Conservation (phyloP, 2,329 filamentous ascomycete genomes). For the Diaporthe ampelina region DNA sequence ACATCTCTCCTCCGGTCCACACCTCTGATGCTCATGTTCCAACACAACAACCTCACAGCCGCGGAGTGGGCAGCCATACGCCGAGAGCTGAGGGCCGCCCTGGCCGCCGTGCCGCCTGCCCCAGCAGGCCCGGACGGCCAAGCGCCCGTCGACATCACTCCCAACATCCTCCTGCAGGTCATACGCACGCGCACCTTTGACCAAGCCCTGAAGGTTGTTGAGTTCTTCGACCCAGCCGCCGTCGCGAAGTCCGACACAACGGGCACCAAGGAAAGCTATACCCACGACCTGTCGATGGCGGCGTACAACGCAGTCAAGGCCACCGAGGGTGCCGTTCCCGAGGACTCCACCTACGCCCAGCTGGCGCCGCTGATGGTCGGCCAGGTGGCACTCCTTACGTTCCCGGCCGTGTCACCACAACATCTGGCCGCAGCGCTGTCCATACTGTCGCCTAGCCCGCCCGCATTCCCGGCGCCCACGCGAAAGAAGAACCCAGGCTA, state of each 20-base stretch:
- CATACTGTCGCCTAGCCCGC: constrained; percentile 79
- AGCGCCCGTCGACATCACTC: constrained; percentile 62
- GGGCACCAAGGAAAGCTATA: constrained; percentile 53
- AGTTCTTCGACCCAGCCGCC: constrained; percentile 77
- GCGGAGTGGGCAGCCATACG: constrained; percentile 81
- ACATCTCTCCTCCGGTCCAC: constrained; percentile 89
- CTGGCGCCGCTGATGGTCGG: constrained; percentile 85
- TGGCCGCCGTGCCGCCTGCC: constrained; percentile 58
- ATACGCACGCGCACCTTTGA: constrained; percentile 92
- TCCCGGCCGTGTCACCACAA: constrained; percentile 86
- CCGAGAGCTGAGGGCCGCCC: constrained; percentile 72
- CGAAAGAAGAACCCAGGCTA: constrained; percentile 84
- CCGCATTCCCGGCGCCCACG: constrained; percentile 82
- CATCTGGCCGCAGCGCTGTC: constrained; percentile 86
- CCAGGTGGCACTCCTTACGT: constrained; percentile 82
- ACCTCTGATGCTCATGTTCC: constrained; percentile 87
- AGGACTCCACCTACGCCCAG: constrained; percentile 63
- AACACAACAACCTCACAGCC: constrained; percentile 78
- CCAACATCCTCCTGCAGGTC: constrained; percentile 81
- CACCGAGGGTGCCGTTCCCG: constrained; percentile 48
- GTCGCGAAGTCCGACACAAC: constrained; percentile 50
- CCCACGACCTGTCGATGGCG: constrained; percentile 67
- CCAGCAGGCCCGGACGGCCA: constrained; percentile 49
- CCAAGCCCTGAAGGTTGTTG: constrained; percentile 85
- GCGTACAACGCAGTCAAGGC: constrained; percentile 65